Evolutionary conservation across 768 basidiomycete genomes (phyloP).

Genomic region (Tricholoma matsutake): DNA sequence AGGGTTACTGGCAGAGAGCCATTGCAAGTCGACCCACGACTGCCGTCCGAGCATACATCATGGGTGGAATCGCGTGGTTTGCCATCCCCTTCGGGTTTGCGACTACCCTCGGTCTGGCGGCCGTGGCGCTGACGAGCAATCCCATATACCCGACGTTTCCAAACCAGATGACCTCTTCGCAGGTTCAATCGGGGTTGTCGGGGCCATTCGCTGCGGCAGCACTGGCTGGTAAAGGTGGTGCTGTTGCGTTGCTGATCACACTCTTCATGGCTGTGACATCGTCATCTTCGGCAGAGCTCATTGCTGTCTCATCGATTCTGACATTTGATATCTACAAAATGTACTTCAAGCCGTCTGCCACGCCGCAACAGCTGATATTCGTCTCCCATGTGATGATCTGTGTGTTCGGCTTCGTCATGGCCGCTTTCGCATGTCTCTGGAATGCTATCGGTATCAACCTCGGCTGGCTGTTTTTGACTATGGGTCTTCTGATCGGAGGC

Average conservation of each 20-base stretch:
- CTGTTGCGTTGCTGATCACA: conserved; percentile 24
- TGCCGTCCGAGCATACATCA: conserved; percentile 18
- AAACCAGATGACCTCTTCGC: conserved; percentile 34
- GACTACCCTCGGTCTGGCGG: conserved; percentile 44
- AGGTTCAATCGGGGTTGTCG: conserved; percentile 42
- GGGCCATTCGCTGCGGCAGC: conserved; percentile 45
- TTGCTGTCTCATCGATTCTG: too few relatives aligned
- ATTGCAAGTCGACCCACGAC: conserved; percentile 49
- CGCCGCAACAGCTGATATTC: too few relatives aligned
- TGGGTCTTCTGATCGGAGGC: too few relatives aligned
- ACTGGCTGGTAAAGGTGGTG: conserved; percentile 44
- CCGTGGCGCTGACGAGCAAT: conserved; percentile 35
- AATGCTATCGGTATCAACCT: too few relatives aligned
- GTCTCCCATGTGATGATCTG: too few relatives aligned
- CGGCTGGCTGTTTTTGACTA: too few relatives aligned
- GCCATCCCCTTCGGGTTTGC: conserved; percentile 52
- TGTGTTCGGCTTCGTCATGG: too few relatives aligned
- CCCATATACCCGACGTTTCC: conserved; percentile 55
- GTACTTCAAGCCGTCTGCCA: too few relatives aligned
- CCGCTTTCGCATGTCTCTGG: too few relatives aligned
- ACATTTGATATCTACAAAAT: too few relatives aligned
- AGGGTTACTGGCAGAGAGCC: conserved; percentile 57
- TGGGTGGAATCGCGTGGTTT: conserved; percentile 55
- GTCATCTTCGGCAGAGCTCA: too few relatives aligned
- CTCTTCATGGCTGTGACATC: too few relatives aligned